Percentiles rank a stretch among this genome's conserved stretches.
phyloP scores from a whole-genome alignment of 176 grass and related monocot species.

The Zea mays region DNA sequence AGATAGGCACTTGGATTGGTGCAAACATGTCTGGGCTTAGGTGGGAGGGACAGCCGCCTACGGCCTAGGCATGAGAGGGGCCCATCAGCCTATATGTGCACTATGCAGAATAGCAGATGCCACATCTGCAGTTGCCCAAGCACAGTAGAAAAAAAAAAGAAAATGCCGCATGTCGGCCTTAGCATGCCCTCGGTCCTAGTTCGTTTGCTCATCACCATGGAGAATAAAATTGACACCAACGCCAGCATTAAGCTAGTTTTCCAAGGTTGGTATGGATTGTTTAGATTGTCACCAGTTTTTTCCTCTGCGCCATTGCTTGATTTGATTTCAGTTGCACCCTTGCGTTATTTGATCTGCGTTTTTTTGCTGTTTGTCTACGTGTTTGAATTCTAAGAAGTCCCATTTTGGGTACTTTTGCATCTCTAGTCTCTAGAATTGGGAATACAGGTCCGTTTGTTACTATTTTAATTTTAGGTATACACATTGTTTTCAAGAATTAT shows the following conservation, averaged over 20 bases:
- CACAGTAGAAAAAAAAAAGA: no score
- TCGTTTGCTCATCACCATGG: neutral
- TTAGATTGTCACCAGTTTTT: neutral
- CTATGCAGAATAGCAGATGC: neutral
- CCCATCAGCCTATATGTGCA: neutral
- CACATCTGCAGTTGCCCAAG: no score
- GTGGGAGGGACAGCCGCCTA: neutral
- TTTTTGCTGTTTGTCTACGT: neutral
- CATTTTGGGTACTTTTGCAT: neutral
- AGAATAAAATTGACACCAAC: neutral
- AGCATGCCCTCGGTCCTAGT: neutral
- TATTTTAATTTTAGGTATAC: neutral
- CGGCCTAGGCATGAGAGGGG: neutral
- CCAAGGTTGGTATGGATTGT: neutral
- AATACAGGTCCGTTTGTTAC: neutral
- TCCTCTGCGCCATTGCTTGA: neutral
- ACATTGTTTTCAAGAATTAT: no score
- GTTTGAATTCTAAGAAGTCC: neutral
- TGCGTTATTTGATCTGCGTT: neutral
- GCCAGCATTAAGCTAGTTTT: neutral
- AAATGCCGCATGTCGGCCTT: no score
- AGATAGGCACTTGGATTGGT: neutral
- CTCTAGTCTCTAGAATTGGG: neutral
- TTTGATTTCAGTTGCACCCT: neutral
- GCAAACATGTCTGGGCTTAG: neutral